Conservation (phyloP, 108 stramenopile species). For the Fragilaria crotonensis region DNA sequence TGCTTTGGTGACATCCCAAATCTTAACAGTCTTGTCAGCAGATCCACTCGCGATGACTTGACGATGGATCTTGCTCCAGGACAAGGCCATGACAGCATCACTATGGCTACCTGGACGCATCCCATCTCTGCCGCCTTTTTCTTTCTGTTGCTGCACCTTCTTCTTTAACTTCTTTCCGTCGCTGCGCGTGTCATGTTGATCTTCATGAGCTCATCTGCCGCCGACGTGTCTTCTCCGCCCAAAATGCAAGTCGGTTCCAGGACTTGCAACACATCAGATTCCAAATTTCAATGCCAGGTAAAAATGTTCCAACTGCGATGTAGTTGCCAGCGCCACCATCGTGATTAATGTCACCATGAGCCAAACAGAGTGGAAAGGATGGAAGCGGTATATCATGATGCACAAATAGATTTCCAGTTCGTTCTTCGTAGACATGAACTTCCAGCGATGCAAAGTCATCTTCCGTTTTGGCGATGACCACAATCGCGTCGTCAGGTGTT, state of each 20-base stretch:
- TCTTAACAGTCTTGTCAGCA: constrained; percentile 95
- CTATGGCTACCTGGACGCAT: constrained; percentile 85
- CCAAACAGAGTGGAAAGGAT: constrained; percentile 91
- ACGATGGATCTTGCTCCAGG: constrained; percentile 92
- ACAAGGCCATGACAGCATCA: constrained; percentile 95
- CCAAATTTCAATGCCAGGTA: constrained; percentile 98
- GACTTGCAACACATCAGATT: constrained; percentile 96
- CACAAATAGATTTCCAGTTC: constrained; percentile 88
- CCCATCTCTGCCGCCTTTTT: constrained; percentile 15
- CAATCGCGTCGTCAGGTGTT: constrained; percentile 60
- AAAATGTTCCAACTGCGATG: constrained; percentile 95
- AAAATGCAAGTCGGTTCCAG: constrained; percentile 89
- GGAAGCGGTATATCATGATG: constrained; percentile 99
- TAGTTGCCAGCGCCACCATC: constrained; percentile 71
- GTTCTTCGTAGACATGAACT: constrained; percentile 80
- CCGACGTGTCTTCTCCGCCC: constrained; percentile 86
- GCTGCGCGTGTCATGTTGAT: constrained; percentile 53
- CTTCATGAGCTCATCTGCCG: constrained; percentile 61
- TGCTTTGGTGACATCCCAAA: constrained; percentile 87
- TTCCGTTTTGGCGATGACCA: constrained; percentile 83
- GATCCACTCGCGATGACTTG: constrained; percentile 95
- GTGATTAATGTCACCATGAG: constrained; percentile 56
- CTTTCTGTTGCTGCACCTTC: no score
- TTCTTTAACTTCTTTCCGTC: constrained; percentile 29
- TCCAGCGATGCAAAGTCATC: constrained; percentile 88